These are phyloP conservation scores for Tuber melanosporum DNA, from an alignment of 495 filamentous ascomycete species.

Conservation along the genomic window DNA sequence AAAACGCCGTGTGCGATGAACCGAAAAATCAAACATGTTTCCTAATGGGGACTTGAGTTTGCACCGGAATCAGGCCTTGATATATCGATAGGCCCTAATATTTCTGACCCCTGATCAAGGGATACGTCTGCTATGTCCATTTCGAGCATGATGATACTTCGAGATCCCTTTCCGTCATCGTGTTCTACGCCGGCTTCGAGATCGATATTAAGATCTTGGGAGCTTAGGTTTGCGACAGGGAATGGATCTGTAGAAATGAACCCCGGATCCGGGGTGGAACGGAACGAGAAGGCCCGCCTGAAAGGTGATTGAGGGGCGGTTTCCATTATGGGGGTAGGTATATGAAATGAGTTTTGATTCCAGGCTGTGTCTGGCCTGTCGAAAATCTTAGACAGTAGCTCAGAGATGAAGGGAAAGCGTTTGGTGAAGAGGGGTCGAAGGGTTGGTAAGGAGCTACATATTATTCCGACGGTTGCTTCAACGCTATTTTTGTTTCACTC, in stretches of 20 bases:
- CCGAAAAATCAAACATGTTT: background rate
- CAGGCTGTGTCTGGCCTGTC: background rate
- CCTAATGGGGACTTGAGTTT: background rate
- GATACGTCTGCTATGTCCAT: background rate
- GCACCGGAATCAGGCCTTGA: background rate
- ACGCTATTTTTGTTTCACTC: constrained; percentile 4
- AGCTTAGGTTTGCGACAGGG: background rate
- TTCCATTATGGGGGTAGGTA: background rate
- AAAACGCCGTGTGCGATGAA: background rate
- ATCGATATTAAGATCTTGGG: background rate
- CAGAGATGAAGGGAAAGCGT: background rate
- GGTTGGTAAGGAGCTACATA: constrained; percentile 11
- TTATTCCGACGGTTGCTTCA: constrained; percentile 9
- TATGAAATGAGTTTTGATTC: background rate
- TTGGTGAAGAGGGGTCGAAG: constrained; percentile 12
- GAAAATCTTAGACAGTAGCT: background rate
- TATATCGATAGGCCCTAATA: background rate
- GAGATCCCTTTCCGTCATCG: background rate
- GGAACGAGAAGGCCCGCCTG: background rate
- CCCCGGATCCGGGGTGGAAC: background rate
- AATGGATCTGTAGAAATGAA: background rate
- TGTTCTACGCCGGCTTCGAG: background rate
- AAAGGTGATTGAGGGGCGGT: background rate
- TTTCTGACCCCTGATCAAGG: background rate
- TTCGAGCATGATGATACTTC: background rate